These are phyloP conservation scores for Solanum piurae DNA, from an alignment of 257 asterid species.

Conservation along the genomic window DNA sequence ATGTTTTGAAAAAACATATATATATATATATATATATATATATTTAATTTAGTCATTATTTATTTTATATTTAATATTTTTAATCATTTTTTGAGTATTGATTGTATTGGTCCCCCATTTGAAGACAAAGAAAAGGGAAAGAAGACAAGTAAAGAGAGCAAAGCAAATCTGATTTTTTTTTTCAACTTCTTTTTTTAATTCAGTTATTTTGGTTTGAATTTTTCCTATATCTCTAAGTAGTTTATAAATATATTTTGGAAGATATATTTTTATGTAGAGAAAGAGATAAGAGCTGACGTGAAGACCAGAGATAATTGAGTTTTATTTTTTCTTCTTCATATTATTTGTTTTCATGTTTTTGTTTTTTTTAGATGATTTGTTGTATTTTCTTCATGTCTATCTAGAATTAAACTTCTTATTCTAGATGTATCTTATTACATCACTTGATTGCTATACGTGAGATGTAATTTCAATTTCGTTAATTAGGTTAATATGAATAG, in stretches of 20 bases:
- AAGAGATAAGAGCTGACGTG: not conserved
- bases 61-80: no score
- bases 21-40: no score
- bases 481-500: not conserved
- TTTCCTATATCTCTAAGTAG: no score
- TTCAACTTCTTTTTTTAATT: no score
- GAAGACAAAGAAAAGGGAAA: not conserved
- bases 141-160: not conserved
- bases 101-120: not conserved
- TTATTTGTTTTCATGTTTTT: not conserved
- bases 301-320: not conserved
- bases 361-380: not conserved
- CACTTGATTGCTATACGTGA: not conserved
- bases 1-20: not conserved
- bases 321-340: not conserved
- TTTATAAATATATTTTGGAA: not conserved
- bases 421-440: not conserved
- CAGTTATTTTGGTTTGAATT: no score
- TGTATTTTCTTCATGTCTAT: not conserved
- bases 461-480: not conserved
- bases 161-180: not conserved
- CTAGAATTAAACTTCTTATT: not conserved
- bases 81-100: not conserved
- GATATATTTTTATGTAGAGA: not conserved
- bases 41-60: not conserved